Conservation (phyloP, 495 filamentous ascomycete species). For the Aspergillus ellipticus region DNA sequence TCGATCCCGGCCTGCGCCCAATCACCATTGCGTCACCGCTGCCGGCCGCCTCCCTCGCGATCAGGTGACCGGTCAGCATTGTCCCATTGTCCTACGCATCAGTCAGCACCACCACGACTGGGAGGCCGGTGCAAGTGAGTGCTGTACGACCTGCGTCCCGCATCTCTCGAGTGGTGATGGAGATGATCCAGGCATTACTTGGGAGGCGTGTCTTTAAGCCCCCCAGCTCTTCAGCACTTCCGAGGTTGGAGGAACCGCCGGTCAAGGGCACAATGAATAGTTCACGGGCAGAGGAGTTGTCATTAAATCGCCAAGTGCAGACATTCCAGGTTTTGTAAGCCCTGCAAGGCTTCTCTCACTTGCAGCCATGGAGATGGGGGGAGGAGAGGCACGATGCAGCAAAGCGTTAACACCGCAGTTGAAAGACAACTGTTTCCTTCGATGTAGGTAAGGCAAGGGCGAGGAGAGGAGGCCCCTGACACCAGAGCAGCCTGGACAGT, state of each 20-base stretch:
- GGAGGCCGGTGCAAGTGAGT: too few relatives aligned
- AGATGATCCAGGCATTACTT: neutral
- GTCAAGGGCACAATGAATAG: neutral
- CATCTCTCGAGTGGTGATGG: too few relatives aligned
- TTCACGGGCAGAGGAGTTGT: neutral
- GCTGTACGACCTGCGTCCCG: too few relatives aligned
- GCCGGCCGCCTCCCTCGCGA: neutral
- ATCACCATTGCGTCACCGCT: slow-evolving; percentile 6
- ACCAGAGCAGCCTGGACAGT: neutral
- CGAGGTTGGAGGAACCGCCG: neutral
- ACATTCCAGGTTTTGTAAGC: neutral
- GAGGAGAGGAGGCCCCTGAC: neutral
- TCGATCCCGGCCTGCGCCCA: neutral
- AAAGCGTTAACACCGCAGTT: neutral
- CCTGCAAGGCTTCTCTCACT: neutral
- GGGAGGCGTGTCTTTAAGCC: neutral
- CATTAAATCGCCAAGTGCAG: neutral
- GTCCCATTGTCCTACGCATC: neutral
- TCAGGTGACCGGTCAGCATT: slow-evolving; percentile 1
- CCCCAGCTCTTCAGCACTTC: neutral
- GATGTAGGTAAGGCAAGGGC: neutral
- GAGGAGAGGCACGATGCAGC: neutral
- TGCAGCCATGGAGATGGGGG: neutral
- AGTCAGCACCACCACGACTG: neutral
- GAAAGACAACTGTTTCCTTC: neutral